Evolutionary conservation across 768 basidiomycete species (phyloP).

Genomic region (Serendipita sp.): DNA sequence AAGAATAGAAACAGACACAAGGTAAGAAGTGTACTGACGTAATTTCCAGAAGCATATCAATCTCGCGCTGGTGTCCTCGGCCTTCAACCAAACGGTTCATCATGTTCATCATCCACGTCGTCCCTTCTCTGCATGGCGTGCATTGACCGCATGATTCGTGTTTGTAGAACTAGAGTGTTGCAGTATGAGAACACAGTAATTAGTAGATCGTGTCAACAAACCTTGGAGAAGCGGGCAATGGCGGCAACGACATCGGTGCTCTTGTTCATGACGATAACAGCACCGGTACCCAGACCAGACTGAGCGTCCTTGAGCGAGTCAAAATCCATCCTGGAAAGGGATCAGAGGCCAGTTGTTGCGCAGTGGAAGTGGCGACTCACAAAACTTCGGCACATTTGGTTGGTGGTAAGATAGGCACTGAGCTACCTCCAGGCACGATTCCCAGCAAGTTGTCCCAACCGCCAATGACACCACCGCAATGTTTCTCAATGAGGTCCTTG

Average conservation of each 20-base stretch:
- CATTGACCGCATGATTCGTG: slow-evolving; percentile 98
- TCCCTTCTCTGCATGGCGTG: slow-evolving; percentile 86
- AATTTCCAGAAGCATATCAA: slow-evolving; percentile 93
- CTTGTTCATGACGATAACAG: slow-evolving; percentile 99
- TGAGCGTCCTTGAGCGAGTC: slow-evolving; percentile 94
- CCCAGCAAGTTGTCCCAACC: slow-evolving; percentile 97
- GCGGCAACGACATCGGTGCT: slow-evolving; percentile 87
- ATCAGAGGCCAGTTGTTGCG: neutral
- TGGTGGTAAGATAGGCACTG: slow-evolving; percentile 83
- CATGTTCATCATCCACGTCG: slow-evolving; percentile 99
- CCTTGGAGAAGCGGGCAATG: slow-evolving; percentile 84
- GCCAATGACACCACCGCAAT: slow-evolving; percentile 86
- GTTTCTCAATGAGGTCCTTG: slow-evolving; percentile 87
- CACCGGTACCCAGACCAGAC: slow-evolving; percentile 94
- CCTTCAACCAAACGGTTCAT: slow-evolving; percentile 95
- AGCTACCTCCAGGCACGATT: slow-evolving; percentile 91
- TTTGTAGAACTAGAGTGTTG: slow-evolving; percentile 64
- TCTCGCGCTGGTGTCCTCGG: slow-evolving; percentile 79
- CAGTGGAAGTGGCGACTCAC: slow-evolving; percentile 32
- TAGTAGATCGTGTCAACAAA: slow-evolving; percentile 14
- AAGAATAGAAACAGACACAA: neutral
- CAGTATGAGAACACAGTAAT: neutral
- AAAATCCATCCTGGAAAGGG: slow-evolving; percentile 69
- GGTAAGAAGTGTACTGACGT: slow-evolving; percentile 38
- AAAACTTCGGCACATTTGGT: slow-evolving; percentile 73